A percentile compares a stretch with the other conserved stretches of the same genome.
Evolutionary conservation across 2,329 filamentous ascomycete genomes (phyloP).

Genomic region (Didymella exigua): DNA sequence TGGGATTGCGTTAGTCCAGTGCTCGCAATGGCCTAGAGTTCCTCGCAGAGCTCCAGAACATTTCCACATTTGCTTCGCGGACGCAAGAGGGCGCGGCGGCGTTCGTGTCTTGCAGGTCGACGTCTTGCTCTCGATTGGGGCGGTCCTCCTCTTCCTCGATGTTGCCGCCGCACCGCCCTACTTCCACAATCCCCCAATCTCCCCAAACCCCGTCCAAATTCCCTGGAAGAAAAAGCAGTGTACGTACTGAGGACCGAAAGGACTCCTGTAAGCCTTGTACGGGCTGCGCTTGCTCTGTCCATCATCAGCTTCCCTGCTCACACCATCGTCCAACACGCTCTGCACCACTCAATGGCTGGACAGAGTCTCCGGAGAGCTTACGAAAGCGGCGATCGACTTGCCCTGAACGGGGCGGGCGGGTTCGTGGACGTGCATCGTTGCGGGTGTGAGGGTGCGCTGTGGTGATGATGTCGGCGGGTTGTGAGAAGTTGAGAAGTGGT

Average conservation of each 20-base stretch:
- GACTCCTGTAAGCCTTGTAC: constrained; percentile 61
- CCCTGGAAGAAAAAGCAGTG: constrained; percentile 11
- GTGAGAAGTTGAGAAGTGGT: constrained; percentile 18
- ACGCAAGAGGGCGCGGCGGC: background rate
- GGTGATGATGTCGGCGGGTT: constrained; percentile 18
- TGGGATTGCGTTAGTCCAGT: constrained; percentile 39
- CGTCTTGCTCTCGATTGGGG: background rate
- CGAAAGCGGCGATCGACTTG: constrained; percentile 38
- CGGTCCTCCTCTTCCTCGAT: constrained; percentile 1
- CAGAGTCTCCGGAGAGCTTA: constrained; percentile 23
- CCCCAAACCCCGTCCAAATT: background rate
- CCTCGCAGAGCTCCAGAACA: background rate
- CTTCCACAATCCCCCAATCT: background rate
- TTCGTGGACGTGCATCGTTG: constrained; percentile 14
- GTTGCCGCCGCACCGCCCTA: background rate
- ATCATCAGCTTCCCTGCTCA: constrained; percentile 22
- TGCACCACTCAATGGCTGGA: constrained; percentile 20
- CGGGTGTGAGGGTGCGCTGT: constrained; percentile 16
- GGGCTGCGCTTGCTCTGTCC: constrained; percentile 41
- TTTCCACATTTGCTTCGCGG: background rate
- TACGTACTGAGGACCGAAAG: constrained; percentile 64
- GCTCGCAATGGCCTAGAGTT: background rate
- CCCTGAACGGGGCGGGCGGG: constrained; percentile 27
- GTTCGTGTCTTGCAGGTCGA: background rate
- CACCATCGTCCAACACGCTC: background rate